Evolutionary conservation across 305 asterid species (phyloP).

Genomic region (Ilex paraguariensis): DNA sequence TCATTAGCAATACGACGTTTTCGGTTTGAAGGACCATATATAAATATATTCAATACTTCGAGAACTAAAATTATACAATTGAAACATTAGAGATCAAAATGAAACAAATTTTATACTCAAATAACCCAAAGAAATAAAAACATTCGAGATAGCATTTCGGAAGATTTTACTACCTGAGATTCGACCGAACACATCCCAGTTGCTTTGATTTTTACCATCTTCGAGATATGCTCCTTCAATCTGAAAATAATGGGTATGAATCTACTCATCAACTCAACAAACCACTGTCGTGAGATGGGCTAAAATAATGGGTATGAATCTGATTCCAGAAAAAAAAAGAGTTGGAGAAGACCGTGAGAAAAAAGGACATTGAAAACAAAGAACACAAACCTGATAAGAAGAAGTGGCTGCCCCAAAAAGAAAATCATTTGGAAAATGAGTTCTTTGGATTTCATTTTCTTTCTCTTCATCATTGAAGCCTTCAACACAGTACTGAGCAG

Average conservation of each 20-base stretch:
- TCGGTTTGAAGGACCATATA: no score
- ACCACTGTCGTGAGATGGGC: no score
- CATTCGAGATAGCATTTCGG: neutral
- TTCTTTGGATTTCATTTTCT: constrained; percentile 28
- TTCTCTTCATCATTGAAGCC: constrained; percentile 1
- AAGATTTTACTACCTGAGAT: constrained; percentile 26
- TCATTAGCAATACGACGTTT: no score
- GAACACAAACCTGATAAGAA: constrained; percentile 56
- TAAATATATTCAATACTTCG: no score
- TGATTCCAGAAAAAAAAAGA: neutral
- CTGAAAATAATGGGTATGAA: constrained; percentile 19
- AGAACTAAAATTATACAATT: no score
- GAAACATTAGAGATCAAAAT: no score
- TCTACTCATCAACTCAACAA: neutral
- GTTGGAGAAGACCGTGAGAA: no score
- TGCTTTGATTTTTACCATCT: constrained; percentile 61
- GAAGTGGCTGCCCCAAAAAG: constrained; percentile 78
- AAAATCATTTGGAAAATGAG: constrained; percentile 64
- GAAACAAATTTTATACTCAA: no score
- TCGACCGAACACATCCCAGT: constrained; percentile 63
- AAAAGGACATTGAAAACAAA: neutral
- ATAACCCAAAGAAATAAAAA: no score
- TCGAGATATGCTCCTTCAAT: constrained; percentile 76
- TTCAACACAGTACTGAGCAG: no score
- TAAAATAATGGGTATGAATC: neutral